Percentiles rank a stretch among this genome's conserved stretches.
phyloP scores from a whole-genome alignment of 495 filamentous ascomycete species.

The Talaromyces ruber region DNA sequence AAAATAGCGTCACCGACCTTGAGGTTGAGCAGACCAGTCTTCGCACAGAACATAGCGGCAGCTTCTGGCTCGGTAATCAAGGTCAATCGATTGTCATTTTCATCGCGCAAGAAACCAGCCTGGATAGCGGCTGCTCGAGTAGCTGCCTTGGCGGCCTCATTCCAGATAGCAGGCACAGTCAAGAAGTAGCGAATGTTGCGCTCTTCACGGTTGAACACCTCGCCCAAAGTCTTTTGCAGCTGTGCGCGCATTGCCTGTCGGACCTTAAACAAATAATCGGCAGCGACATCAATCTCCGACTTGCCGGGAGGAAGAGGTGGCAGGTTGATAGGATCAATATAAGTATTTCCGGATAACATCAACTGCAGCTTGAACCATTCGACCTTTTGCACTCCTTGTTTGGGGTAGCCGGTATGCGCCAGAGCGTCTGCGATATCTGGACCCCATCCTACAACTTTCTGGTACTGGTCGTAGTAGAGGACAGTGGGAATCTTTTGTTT shows the following conservation, averaged over 20 bases:
- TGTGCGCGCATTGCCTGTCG: conserved; percentile 70
- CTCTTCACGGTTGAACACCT: conserved; percentile 71
- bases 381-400: conserved; percentile 72
- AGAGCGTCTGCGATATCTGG: conserved; percentile 73
- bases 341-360: conserved; percentile 74
- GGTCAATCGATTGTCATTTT: conserved; percentile 68
- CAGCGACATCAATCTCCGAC: conserved; percentile 72
- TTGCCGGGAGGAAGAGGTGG: conserved; percentile 70
- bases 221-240: conserved; percentile 66
- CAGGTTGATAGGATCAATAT: conserved; percentile 75
- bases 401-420: conserved; percentile 71
- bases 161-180: conserved; percentile 74
- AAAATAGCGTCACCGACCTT: conserved; percentile 70
- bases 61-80: conserved; percentile 72
- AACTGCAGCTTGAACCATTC: conserved; percentile 82
- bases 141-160: conserved; percentile 72
- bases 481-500: conserved; percentile 80
- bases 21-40: conserved; percentile 66
- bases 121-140: conserved; percentile 70
- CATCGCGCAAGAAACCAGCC: conserved; percentile 66
- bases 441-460: conserved; percentile 76
- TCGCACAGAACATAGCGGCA: conserved; percentile 71
- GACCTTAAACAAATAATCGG: conserved; percentile 72
- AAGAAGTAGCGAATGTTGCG: conserved; percentile 71
- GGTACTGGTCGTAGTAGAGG: conserved; percentile 75